Evolutionary conservation across 1,284 basidiomycete species (phyloP).

Genomic region (Leccinum fuscescens): DNA sequence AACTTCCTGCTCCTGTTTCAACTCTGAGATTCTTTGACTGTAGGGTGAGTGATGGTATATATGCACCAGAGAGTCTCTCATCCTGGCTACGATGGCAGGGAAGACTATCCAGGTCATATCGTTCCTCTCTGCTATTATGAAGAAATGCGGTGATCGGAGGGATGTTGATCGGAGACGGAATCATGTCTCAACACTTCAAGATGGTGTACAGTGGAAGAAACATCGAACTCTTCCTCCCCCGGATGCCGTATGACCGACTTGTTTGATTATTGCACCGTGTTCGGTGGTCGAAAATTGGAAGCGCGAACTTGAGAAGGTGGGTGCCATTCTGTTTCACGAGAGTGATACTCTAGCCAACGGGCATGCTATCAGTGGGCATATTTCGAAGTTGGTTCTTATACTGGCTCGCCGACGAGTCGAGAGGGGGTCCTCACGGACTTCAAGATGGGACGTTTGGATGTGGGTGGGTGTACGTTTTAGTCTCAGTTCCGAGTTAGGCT

Average conservation of each 20-base stretch:
- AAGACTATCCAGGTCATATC: slow-evolving; percentile 90
- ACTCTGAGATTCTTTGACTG: slow-evolving; percentile 6
- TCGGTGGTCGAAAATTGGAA: slow-evolving; percentile 82
- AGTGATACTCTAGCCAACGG: background rate
- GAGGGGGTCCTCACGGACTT: slow-evolving; percentile 63
- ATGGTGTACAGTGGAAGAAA: slow-evolving; percentile 53
- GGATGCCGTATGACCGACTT: slow-evolving; percentile 74
- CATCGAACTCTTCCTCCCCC: slow-evolving; percentile 57
- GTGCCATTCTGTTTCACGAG: slow-evolving; percentile 24
- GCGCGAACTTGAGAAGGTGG: slow-evolving; percentile 69
- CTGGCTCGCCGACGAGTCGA: slow-evolving; percentile 49
- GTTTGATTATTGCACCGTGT: slow-evolving; percentile 77
- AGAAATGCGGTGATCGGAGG: slow-evolving; percentile 61
- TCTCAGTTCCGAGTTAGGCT: background rate
- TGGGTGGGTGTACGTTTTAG: slow-evolving; percentile 47
- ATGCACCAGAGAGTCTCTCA: background rate
- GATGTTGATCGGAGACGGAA: slow-evolving; percentile 63
- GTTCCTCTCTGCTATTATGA: slow-evolving; percentile 84
- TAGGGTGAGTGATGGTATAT: slow-evolving; percentile 22
- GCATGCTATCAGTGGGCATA: slow-evolving; percentile 63
- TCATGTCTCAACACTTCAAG: slow-evolving; percentile 63
- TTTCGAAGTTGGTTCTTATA: slow-evolving; percentile 75
- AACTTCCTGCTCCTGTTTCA: background rate
- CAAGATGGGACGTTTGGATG: slow-evolving; percentile 70
- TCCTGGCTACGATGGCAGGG: slow-evolving; percentile 37